These are phyloP conservation scores for Mycena citricolor DNA, from an alignment of 1,284 basidiomycete species.

Conservation along the genomic window DNA sequence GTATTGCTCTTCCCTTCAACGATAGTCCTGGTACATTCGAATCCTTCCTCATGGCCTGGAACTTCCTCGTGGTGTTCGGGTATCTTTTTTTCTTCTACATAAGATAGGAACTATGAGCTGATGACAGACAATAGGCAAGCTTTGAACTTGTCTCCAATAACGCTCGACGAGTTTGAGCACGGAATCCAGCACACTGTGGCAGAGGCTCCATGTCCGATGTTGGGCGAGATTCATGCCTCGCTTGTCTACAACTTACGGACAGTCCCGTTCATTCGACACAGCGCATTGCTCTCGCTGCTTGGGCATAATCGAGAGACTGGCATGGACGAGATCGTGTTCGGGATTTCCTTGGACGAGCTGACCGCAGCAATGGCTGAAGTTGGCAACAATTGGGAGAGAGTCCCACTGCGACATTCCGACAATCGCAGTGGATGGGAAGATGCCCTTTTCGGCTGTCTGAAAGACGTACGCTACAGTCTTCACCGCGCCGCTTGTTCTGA, in stretches of 20 bases:
- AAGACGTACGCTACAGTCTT: slow-evolving; percentile 62
- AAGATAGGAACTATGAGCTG: too few relatives aligned
- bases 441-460: slow-evolving; percentile 82
- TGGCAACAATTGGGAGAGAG: slow-evolving; percentile 80
- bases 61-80: slow-evolving; percentile 91
- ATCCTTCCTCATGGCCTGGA: slow-evolving; percentile 86
- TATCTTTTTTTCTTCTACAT: too few relatives aligned
- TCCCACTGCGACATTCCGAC: slow-evolving; percentile 65
- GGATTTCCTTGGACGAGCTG: slow-evolving; percentile 59
- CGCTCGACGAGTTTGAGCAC: slow-evolving; percentile 91
- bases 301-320: too few relatives aligned
- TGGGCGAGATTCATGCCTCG: slow-evolving; percentile 87
- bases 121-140: slow-evolving; percentile 81
- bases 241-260: slow-evolving; percentile 90
- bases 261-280: slow-evolving; percentile 67
- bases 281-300: slow-evolving; percentile 66
- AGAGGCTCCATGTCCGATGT: slow-evolving; percentile 73
- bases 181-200: slow-evolving; percentile 76
- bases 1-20: slow-evolving; percentile 71
- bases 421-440: slow-evolving; percentile 82
- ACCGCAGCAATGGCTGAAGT: slow-evolving; percentile 66
- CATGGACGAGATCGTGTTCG: slow-evolving; percentile 46
- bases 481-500: slow-evolving; percentile 24
- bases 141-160: slow-evolving; percentile 86
- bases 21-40: slow-evolving; percentile 75